phyloP scores from a whole-genome alignment of 139 green algal species.

The Chlamydomonas eustigma region DNA sequence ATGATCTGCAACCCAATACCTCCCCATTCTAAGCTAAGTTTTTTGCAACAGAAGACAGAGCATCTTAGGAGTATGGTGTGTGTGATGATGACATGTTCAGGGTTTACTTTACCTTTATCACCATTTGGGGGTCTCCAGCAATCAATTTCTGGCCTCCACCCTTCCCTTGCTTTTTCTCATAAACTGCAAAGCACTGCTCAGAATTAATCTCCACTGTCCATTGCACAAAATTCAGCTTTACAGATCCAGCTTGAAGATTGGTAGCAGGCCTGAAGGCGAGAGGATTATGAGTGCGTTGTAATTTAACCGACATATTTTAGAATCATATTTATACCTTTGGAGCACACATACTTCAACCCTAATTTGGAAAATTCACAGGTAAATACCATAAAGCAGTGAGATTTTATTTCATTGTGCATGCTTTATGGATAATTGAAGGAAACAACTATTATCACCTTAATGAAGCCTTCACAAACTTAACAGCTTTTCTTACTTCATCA shows the following conservation, averaged over 20 bases:
- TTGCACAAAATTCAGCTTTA: constrained; percentile 16
- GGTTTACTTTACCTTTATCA: background rate
- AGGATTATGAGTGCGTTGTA: no score
- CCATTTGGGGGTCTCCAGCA: background rate
- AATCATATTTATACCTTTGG: no score
- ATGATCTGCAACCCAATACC: background rate
- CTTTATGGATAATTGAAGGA: no score
- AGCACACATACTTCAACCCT: no score
- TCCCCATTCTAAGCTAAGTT: background rate
- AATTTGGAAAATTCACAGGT: no score
- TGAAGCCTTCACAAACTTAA: no score
- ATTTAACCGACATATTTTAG: no score
- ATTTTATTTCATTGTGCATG: no score
- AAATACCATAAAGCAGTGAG: no score
- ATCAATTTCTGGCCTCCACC: background rate
- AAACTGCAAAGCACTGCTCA: constrained; percentile 14
- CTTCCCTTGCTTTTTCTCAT: background rate
- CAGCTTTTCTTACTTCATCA: constrained; percentile 13
- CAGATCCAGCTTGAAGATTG: background rate
- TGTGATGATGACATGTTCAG: background rate
- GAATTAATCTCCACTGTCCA: constrained; percentile 9
- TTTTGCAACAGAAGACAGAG: no score
- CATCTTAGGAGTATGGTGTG: background rate
- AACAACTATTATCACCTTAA: no score
- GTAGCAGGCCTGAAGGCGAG: background rate